phyloP scores from a whole-genome alignment of 805 yeast genomes.

The Metschnikowia cerradonensis region DNA sequence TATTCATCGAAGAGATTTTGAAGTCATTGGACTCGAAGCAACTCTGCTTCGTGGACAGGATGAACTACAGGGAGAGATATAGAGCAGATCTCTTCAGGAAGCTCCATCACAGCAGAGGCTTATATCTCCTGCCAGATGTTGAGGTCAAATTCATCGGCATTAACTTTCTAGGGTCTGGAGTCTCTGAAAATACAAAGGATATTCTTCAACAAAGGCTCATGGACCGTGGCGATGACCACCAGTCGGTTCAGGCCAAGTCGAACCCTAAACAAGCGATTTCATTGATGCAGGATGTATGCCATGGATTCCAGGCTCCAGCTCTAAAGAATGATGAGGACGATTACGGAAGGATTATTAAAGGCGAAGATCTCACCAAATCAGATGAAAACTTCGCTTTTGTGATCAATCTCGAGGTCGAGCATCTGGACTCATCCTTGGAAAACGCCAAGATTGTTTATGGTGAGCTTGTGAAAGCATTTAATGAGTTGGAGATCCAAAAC shows the following conservation, averaged over 20 bases:
- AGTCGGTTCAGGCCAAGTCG: constrained; percentile 59
- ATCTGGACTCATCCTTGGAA: constrained; percentile 16
- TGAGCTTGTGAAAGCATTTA: constrained; percentile 19
- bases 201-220: constrained; percentile 59
- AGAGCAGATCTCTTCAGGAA: constrained; percentile 61
- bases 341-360: constrained; percentile 6
- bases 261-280: constrained; percentile 39
- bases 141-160: constrained; percentile 62
- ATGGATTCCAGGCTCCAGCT: constrained; percentile 10
- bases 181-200: constrained; percentile 37
- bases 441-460: constrained; percentile 44
- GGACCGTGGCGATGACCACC: constrained; percentile 82
- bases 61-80: constrained; percentile 71
- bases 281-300: constrained; percentile 6
- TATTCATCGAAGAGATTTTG: constrained; percentile 47
- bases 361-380: constrained; percentile 8
- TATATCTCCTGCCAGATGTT: constrained; percentile 28
- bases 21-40: constrained; percentile 28
- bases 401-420: constrained; percentile 47
- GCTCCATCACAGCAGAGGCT: constrained; percentile 29
- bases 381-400: constrained; percentile 67
- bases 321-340: constrained; percentile 8
- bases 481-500: constrained; percentile 6
- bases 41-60: constrained; percentile 74
- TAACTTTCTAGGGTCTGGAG: constrained; percentile 49